Base-by-base conservation (phyloP, 305 asterid genomes). In the Fraxinus dipetala region DNA sequence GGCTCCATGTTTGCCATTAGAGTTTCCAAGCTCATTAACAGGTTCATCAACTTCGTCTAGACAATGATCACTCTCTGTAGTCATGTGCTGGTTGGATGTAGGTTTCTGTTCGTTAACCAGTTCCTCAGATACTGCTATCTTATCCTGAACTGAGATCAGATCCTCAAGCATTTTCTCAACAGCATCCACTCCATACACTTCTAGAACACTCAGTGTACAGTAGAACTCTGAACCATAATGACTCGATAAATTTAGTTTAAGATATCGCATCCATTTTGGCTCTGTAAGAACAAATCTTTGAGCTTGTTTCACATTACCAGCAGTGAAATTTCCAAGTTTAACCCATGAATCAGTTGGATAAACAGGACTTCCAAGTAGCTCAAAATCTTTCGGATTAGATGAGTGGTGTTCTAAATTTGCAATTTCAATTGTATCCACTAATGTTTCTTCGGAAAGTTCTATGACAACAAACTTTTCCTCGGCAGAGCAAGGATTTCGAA, bases 101-200 rank as follows among this genome's bases (percentile, higher is more conserved):
- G 89, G 81, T 82, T 87, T 92, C 20, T 85, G 89, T 30, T 84
- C 87, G 16, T 51, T 87, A 77, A 51, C 77, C 67, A 87, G 48
- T 87, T 87, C 96, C 79, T 85, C 87, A 30, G 95, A 75, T 32
- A 79, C 86, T 16, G 87, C 74, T 51, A 84, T 76, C 85, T 89
- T 94, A 80, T 91, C 95, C 85, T 91, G 90, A 82, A 88, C 90
- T 0, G 90, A 90, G 59, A 92, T 84, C 30, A 94, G 88, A 87
- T 96, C 99, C 86, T 93, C 98, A 7, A 96, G 98, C 98, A 96
- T 93, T 87, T 86, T 96, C 90, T 96, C 99, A 61, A 96, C 91
- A 54, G 98, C 99, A 88, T 96, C 99, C 79, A 96, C 90, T 61
- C 99, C 99, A 81, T 92, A 94, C 77, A 92, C 98, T 89, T 94